Base-by-base conservation (phyloP, 2,329 filamentous ascomycete genomes). In the Aureobasidium vineae region DNA sequence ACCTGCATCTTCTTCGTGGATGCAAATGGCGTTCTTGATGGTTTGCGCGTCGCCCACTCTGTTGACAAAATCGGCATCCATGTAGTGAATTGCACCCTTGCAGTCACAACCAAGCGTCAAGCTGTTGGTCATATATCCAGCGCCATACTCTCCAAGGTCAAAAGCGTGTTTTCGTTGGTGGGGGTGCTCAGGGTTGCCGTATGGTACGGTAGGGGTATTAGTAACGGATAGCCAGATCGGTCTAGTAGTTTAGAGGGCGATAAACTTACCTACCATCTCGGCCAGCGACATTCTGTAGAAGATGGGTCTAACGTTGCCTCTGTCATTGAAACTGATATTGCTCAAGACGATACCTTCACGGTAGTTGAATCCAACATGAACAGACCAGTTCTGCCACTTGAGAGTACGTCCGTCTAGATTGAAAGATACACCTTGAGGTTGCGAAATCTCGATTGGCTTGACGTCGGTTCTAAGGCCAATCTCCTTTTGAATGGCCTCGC, bases 351-450 rank as follows among this genome's bases (percentile, higher is more conserved):
- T 89, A 26, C 93, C 93, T 78, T 97, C 93, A 31, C 91, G 86
- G 80, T 97, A 95, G 82, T 96, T 97, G 85, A 97, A 97, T 28
- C 93, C 93, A 67, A 97, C 86, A 76, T 97, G 93, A 70, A 97
- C 86, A 72, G 86, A 94, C 90, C 92, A 97, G 75, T 96, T 96
- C 77, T 96, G 92, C 93, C 93, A 97, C 70, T 87, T 86, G 60
- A 97, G 84, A 53, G 86, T 85, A 13, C 91, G 81, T 1, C 91
- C 91, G 2, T 88, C 84, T 70, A 96, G 81, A 23, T 83, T 86
- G 81, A 97, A 97, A 0, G 91, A 95, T 0, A 96, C 92, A 19
- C 93, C 93, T 72, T 96, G 90, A 0, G 91, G 91, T 74, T 96
- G 91, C 0, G 90, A 92, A 73, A 96, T 92, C 76, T 93, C 88